These are phyloP conservation scores for Delitschia confertaspora DNA, from an alignment of 495 filamentous ascomycete genomes.

Conservation along the genomic window DNA sequence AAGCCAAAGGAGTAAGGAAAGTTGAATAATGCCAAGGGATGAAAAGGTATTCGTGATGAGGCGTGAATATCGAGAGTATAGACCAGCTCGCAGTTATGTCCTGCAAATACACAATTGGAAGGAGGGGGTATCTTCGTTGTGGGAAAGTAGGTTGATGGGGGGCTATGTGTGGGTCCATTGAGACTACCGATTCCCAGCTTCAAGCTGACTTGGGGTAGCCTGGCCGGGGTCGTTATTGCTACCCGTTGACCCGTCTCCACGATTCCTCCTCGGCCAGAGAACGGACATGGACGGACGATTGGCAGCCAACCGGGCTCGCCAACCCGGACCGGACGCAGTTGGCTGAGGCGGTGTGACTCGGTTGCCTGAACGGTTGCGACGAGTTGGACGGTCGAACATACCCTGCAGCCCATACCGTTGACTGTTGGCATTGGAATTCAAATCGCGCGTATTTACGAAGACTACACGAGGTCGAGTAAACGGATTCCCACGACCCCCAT, in stretches of 20 bases:
- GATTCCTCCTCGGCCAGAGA: constrained; percentile 17
- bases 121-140: too few species aligned
- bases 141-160: too few species aligned
- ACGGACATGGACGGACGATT: constrained; percentile 2
- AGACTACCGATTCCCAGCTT: constrained; percentile 24
- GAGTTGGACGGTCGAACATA: constrained; percentile 11
- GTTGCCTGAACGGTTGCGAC: constrained; percentile 5
- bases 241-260: constrained; percentile 3
- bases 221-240: background rate
- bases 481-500: constrained; percentile 15
- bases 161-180: too few species aligned
- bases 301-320: constrained; percentile 5
- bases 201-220: constrained; percentile 26
- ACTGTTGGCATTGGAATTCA: background rate
- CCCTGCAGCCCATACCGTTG: constrained; percentile 4
- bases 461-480: constrained; percentile 24
- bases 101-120: too few species aligned
- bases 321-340: constrained; percentile 1
- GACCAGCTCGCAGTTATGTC: too few species aligned
- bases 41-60: too few species aligned
- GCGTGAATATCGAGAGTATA: too few species aligned
- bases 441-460: constrained; percentile 2
- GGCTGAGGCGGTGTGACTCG: background rate
- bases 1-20: too few species aligned
- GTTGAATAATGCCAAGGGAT: too few species aligned